Conservation (phyloP, 164 flowering plant species). For the Warburgia ugandensis region DNA sequence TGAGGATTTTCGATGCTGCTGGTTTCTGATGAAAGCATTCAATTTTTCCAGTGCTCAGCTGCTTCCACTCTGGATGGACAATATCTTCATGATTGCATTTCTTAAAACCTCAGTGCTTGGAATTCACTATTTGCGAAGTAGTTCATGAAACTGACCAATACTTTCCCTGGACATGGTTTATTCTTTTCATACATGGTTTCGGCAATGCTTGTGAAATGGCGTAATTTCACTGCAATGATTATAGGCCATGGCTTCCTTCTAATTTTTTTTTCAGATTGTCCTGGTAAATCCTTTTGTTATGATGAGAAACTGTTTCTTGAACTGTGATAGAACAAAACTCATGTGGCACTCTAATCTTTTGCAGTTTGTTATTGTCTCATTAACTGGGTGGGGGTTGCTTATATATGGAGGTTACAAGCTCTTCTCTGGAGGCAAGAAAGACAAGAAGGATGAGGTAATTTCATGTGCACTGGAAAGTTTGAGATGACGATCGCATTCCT, state of each 20-base stretch:
- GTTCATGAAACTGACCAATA: no score
- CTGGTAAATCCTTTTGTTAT: background rate
- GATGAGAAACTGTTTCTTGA: background rate
- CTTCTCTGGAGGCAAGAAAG: constrained; percentile 39
- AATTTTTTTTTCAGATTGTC: background rate
- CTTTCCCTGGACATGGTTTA: no score
- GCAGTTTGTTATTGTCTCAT: constrained; percentile 62
- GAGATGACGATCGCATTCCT: background rate
- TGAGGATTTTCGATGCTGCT: no score
- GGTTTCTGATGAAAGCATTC: no score
- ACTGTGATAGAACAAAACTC: background rate
- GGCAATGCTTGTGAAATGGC: no score
- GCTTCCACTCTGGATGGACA: no score
- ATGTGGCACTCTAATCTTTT: constrained; percentile 18
- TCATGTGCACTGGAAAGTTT: background rate
- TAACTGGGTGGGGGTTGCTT: constrained; percentile 47
- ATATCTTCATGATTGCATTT: no score
- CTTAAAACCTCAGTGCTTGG: no score
- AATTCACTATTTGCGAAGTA: no score
- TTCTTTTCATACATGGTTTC: no score
- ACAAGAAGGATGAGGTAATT: constrained; percentile 69
- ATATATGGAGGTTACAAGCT: constrained; percentile 46
- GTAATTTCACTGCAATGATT: background rate
- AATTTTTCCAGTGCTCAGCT: no score
- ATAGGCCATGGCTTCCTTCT: background rate